Conservation (phyloP, 257 asterid genomes). For the Primulina tabacum region DNA sequence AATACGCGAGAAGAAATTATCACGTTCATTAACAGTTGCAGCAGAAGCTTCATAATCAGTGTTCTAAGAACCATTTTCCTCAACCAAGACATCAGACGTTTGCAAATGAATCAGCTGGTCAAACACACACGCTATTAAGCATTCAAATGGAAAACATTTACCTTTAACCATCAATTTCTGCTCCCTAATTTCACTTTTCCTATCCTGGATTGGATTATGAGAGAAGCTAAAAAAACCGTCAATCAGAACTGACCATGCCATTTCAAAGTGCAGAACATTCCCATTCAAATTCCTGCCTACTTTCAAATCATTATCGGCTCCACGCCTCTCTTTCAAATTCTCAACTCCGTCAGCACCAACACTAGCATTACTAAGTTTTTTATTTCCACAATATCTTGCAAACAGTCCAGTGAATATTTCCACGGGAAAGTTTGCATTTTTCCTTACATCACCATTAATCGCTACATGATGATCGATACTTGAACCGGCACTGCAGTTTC, state of each 20-base stretch:
- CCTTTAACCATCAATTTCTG: conserved; percentile 42
- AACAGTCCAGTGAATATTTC: conserved; percentile 60
- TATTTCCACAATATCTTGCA: conserved; percentile 42
- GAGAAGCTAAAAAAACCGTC: conserved; percentile 69
- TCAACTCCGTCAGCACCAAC: conserved; percentile 21
- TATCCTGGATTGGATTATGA: conserved; percentile 50
- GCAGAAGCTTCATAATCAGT: conserved; percentile 25
- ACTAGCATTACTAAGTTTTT: conserved; percentile 27
- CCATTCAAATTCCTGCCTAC: conserved; percentile 28
- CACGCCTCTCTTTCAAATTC: conserved; percentile 52
- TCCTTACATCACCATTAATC: conserved; percentile 38
- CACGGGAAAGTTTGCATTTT: conserved; percentile 45
- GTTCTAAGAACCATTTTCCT: conserved; percentile 43
- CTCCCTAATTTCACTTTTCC: conserved; percentile 27
- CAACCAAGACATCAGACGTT: conserved; percentile 50
- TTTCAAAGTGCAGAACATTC: conserved; percentile 59
- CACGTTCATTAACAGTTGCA: conserved; percentile 39
- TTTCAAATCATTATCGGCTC: conserved; percentile 34
- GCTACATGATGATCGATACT: conserved; percentile 20
- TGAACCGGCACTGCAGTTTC: too few species aligned
- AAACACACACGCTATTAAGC: conserved; percentile 57
- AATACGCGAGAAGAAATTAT: conserved; percentile 53
- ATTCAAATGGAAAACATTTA: conserved; percentile 58
- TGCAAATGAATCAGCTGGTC: conserved; percentile 72
- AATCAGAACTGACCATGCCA: conserved; percentile 59